Conservation (phyloP, 1,284 basidiomycete species). For the Trichosporon faecale region DNA sequence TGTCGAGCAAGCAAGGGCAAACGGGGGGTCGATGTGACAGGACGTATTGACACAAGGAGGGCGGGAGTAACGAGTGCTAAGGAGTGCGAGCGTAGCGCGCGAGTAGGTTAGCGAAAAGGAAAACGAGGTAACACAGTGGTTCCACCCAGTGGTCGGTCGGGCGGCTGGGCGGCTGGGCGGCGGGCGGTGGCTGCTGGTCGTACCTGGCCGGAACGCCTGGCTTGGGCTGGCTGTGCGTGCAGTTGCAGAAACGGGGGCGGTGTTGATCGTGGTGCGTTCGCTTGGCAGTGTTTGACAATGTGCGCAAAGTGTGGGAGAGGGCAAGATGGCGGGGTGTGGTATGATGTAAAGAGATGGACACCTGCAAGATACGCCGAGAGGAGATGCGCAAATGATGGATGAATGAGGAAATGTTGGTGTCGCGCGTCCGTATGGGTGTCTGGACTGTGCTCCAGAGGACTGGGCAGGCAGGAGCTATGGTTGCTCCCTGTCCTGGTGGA, state of each 20-base stretch:
- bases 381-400: background rate
- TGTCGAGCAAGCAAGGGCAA: background rate
- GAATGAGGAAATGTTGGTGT: background rate
- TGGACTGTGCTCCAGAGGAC: too few species aligned
- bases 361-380: background rate
- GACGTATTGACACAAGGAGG: background rate
- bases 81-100: conserved; percentile 1
- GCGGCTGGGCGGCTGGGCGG: background rate
- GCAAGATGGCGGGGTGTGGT: background rate
- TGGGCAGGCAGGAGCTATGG: background rate
- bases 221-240: background rate
- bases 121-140: conserved; percentile 1
- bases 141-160: background rate
- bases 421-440: background rate
- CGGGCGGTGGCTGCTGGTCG: background rate
- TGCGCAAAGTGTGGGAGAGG: background rate
- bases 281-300: background rate
- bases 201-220: background rate
- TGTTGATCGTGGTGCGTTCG: background rate
- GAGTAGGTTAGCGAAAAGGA: conserved; percentile 2
- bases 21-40: background rate
- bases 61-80: background rate
- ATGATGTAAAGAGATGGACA: background rate
- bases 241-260: background rate
- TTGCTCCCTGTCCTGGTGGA: background rate